A percentile compares a stretch with the other conserved stretches of the same genome.
These are phyloP conservation scores for Triticum dicoccoides DNA, from an alignment of 176 grass and related monocot species.

Conservation along the genomic window DNA sequence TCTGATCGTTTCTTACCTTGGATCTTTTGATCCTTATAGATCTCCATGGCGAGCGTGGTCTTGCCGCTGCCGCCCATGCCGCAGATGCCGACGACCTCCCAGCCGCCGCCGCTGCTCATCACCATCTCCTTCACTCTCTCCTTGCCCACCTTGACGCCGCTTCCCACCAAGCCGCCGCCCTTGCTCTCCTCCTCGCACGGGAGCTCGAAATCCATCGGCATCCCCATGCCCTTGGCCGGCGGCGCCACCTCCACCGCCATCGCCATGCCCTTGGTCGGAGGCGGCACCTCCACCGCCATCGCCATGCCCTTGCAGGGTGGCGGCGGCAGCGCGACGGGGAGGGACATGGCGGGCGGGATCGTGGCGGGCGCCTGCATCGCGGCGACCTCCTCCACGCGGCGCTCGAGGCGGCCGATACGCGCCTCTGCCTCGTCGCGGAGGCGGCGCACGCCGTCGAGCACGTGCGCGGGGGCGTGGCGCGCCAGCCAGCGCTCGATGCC, in stretches of 20 bases:
- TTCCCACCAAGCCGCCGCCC: constrained; percentile 29
- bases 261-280: neutral
- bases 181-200: neutral
- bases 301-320: constrained; percentile 18
- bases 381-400: constrained; percentile 61
- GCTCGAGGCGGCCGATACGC: constrained; percentile 72
- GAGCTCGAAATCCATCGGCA: constrained; percentile 17
- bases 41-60: constrained; percentile 93
- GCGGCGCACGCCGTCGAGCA: constrained; percentile 65
- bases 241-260: neutral
- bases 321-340: constrained; percentile 34
- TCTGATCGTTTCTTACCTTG: constrained; percentile 55
- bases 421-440: constrained; percentile 67
- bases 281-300: neutral
- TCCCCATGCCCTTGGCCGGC: neutral
- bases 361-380: neutral
- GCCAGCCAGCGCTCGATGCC: constrained; percentile 72
- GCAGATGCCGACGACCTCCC: constrained; percentile 77
- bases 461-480: constrained; percentile 69
- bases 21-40: constrained; percentile 73
- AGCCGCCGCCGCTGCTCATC: constrained; percentile 51
- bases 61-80: constrained; percentile 98
- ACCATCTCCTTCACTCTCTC: constrained; percentile 91
- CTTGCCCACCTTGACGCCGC: constrained; percentile 60
- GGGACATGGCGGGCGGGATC: constrained; percentile 32